These are phyloP conservation scores for Cydonia oblonga DNA, from an alignment of 331 rosid species.

Conservation along the genomic window DNA sequence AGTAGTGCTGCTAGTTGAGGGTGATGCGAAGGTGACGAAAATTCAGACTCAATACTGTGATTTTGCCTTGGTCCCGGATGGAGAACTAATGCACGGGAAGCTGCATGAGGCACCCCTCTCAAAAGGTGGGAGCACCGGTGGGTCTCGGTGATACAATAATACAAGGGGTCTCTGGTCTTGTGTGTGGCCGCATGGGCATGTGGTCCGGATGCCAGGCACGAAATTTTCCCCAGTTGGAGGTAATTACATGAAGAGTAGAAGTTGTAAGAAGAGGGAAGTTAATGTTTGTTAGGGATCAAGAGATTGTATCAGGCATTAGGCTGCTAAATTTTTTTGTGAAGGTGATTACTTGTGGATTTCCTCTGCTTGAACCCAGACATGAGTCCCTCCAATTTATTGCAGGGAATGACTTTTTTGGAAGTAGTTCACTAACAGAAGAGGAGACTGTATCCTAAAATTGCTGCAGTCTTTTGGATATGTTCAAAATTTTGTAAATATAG, in stretches of 20 bases:
- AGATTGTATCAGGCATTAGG: neutral
- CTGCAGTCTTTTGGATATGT: neutral
- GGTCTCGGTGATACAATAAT: neutral
- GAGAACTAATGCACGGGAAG: neutral
- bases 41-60: neutral
- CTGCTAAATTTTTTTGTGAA: slow-evolving; percentile 11
- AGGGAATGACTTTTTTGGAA: slow-evolving; percentile 73
- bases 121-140: neutral
- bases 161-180: neutral
- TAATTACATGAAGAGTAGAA: no score
- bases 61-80: neutral
- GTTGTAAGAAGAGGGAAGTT: neutral
- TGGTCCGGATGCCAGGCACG: neutral
- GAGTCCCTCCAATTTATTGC: slow-evolving; percentile 52
- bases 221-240: neutral
- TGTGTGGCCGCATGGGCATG: neutral
- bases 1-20: neutral
- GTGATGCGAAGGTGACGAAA: neutral
- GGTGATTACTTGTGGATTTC: slow-evolving; percentile 92
- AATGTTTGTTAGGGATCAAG: no score
- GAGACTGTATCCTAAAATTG: slow-evolving; percentile 55
- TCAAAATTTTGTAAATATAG: neutral
- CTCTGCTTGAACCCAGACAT: slow-evolving; percentile 77
- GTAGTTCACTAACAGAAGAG: slow-evolving; percentile 53
- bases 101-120: neutral